Evolutionary conservation across 768 basidiomycete species (phyloP).

Genomic region (Lepiota subincarnata): DNA sequence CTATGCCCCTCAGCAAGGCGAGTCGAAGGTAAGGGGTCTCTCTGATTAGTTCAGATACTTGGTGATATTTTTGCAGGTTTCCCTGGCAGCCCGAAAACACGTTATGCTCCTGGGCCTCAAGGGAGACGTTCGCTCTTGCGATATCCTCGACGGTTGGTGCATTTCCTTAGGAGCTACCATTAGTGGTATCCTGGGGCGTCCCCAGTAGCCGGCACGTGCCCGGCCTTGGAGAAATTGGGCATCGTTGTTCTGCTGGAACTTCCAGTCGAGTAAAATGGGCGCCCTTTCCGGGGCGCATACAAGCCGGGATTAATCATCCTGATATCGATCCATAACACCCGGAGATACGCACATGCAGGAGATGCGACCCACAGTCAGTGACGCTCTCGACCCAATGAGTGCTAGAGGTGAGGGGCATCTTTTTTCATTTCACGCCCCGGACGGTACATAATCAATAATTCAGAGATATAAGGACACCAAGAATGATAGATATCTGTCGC

Average conservation of each 20-base stretch:
- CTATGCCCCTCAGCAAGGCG: too few species aligned
- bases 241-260: not conserved
- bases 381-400: not conserved
- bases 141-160: not conserved
- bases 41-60: too few species aligned
- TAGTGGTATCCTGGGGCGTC: not conserved
- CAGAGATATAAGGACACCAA: not conserved
- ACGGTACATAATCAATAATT: not conserved
- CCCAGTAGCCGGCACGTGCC: not conserved
- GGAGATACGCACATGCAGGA: constrained; percentile 4
- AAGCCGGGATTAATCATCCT: constrained; percentile 10
- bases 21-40: too few species aligned
- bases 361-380: not conserved
- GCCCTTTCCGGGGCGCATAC: constrained; percentile 9
- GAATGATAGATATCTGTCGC: too few species aligned
- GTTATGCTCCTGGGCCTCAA: too few species aligned
- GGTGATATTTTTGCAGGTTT: too few species aligned
- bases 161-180: not conserved
- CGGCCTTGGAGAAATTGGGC: not conserved
- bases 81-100: too few species aligned
- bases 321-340: not conserved
- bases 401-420: not conserved
- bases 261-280: constrained; percentile 11
- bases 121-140: too few species aligned
- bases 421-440: not conserved